phyloP scores from a whole-genome alignment of 2,329 filamentous ascomycete species.

The Aspergillus pseudoglaucus region DNA sequence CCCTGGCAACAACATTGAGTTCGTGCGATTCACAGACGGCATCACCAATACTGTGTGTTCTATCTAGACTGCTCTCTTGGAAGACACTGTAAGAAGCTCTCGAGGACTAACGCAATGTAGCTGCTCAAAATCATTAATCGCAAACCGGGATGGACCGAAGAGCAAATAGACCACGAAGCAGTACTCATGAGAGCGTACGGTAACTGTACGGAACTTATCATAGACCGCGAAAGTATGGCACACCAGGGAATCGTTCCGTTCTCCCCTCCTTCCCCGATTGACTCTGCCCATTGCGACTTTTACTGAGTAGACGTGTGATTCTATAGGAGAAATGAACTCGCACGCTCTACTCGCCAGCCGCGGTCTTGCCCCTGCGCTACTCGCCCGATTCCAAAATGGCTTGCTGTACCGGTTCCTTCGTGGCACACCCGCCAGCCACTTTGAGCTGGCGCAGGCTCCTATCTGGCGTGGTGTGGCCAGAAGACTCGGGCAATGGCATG shows the following conservation, averaged over 20 bases:
- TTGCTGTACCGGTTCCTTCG: conserved; percentile 89
- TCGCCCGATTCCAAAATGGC: conserved; percentile 91
- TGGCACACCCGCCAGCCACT: conserved; percentile 70
- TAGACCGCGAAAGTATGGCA: conserved; percentile 81
- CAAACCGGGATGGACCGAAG: conserved; percentile 60
- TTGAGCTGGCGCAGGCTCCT: conserved; percentile 67
- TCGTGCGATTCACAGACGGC: conserved; percentile 90
- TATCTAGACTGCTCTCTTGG: neutral
- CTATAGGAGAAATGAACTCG: conserved; percentile 54
- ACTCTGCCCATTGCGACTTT: conserved; percentile 28
- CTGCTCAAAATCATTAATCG: conserved; percentile 47
- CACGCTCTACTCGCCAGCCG: conserved; percentile 82
- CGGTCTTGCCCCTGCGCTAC: conserved; percentile 74
- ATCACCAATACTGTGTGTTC: conserved; percentile 82
- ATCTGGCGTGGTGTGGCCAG: conserved; percentile 79
- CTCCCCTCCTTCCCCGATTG: conserved; percentile 1
- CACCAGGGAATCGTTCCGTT: conserved; percentile 4
- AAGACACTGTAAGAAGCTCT: conserved; percentile 1
- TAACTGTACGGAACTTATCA: conserved; percentile 86
- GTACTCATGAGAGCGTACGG: conserved; percentile 90
- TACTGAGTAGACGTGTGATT: conserved; percentile 26
- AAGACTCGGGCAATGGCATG: conserved; percentile 89
- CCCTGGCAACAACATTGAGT: conserved; percentile 67
- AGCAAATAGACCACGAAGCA: conserved; percentile 75
- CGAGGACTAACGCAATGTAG: conserved; percentile 27